Conservation (phyloP, 2,329 filamentous ascomycete species). For the Aspergillus proliferans region DNA sequence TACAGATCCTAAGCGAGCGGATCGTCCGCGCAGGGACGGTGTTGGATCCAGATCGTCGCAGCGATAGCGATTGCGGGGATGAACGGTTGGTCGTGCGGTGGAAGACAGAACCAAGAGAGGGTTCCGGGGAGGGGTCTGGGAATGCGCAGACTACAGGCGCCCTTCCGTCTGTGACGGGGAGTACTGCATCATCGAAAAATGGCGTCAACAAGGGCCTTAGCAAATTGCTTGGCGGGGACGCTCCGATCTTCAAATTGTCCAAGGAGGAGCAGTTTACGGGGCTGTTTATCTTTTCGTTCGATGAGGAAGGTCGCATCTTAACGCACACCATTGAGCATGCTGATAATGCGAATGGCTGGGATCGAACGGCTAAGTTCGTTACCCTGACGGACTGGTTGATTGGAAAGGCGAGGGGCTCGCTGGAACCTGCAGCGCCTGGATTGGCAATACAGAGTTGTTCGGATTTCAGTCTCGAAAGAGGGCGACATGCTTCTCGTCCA, state of each 20-base stretch:
- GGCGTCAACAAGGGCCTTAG: constrained; percentile 37
- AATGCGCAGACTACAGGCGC: neutral
- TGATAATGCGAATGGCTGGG: constrained; percentile 75
- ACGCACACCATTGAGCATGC: constrained; percentile 93
- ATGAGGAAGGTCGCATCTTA: constrained; percentile 72
- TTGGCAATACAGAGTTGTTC: constrained; percentile 23
- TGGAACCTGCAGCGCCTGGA: constrained; percentile 22
- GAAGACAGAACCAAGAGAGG: constrained; percentile 55
- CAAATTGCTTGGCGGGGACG: constrained; percentile 48
- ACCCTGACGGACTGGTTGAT: constrained; percentile 92
- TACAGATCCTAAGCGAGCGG: constrained; percentile 83
- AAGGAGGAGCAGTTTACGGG: constrained; percentile 76
- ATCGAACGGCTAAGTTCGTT: constrained; percentile 77
- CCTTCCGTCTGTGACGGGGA: constrained; percentile 7
- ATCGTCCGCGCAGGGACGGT: constrained; percentile 59
- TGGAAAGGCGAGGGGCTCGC: constrained; percentile 60
- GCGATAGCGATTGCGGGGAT: constrained; percentile 32
- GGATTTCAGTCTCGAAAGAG: neutral
- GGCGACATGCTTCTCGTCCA: neutral
- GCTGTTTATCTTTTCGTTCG: constrained; percentile 93
- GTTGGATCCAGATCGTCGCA: constrained; percentile 27
- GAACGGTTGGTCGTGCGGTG: constrained; percentile 90
- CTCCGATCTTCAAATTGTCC: constrained; percentile 45
- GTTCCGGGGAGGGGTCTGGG: constrained; percentile 7
- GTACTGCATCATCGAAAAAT: constrained; percentile 19